Percentiles rank a stretch among this genome's conserved stretches.
Conservation (phyloP, 2,329 filamentous ascomycete genomes). For the Pyrenophora graminea region DNA sequence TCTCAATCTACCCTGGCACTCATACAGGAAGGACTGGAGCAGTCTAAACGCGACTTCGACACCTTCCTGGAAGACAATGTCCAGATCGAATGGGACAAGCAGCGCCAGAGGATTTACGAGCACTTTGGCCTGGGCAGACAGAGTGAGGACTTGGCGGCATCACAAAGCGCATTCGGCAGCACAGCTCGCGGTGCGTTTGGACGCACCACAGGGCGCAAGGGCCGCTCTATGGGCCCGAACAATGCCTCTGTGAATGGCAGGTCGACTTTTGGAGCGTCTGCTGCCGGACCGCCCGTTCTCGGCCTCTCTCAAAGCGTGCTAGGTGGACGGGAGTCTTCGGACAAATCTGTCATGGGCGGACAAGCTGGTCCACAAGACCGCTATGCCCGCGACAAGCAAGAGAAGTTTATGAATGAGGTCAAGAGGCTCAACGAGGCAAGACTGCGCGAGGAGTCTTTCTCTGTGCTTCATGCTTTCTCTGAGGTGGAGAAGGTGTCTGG, state of each 20-base stretch:
- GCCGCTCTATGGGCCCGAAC: slow-evolving; percentile 45
- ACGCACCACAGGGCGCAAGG: slow-evolving; percentile 49
- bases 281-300: slow-evolving; percentile 78
- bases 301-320: slow-evolving; percentile 68
- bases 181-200: slow-evolving; percentile 58
- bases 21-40: slow-evolving; percentile 87
- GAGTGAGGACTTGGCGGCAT: slow-evolving; percentile 46
- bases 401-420: slow-evolving; percentile 77
- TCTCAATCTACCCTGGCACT: slow-evolving; percentile 89
- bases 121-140: slow-evolving; percentile 80
- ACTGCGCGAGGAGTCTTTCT: slow-evolving; percentile 67
- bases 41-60: slow-evolving; percentile 90
- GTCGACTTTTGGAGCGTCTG: slow-evolving; percentile 64
- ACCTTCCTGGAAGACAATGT: slow-evolving; percentile 92
- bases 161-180: slow-evolving; percentile 41
- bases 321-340: slow-evolving; percentile 67
- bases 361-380: slow-evolving; percentile 68
- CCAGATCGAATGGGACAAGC: slow-evolving; percentile 92
- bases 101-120: slow-evolving; percentile 90
- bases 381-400: slow-evolving; percentile 81
- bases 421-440: slow-evolving; percentile 77
- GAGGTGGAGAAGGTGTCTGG: slow-evolving; percentile 72
- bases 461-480: slow-evolving; percentile 75
- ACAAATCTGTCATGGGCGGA: slow-evolving; percentile 56
- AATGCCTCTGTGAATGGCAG: slow-evolving; percentile 38